phyloP scores from a whole-genome alignment of 2,329 filamentous ascomycete genomes.

The Fonsecaea monophora region DNA sequence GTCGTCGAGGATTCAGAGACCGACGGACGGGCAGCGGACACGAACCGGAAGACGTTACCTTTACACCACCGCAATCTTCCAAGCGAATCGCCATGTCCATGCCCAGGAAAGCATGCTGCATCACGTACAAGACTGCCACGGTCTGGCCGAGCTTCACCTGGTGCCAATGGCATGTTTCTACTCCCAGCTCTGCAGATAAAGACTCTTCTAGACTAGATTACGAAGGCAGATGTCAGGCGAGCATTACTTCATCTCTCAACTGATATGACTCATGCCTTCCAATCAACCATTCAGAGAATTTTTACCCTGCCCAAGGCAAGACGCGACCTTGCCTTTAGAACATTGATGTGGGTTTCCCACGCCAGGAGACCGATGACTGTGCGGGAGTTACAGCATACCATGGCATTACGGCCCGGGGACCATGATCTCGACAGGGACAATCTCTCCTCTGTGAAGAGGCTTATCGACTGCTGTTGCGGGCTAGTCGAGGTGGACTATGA shows the following conservation, averaged over 20 bases:
- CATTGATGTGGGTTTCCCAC: constrained; percentile 44
- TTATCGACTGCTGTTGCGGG: constrained; percentile 45
- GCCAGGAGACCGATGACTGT: constrained; percentile 41
- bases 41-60: no score
- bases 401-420: constrained; percentile 41
- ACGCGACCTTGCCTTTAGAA: constrained; percentile 40
- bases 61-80: no score
- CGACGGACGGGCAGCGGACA: no score
- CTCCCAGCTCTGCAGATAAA: constrained; percentile 45
- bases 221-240: constrained; percentile 43
- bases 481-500: constrained; percentile 45
- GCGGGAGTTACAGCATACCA: constrained; percentile 44
- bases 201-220: constrained; percentile 42
- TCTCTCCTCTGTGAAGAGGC: constrained; percentile 35
- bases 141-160: no score
- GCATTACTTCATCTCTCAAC: constrained; percentile 40
- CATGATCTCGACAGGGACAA: constrained; percentile 42
- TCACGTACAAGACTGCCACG: no score
- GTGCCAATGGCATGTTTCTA: constrained; percentile 44
- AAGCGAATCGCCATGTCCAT: no score
- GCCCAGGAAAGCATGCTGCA: no score
- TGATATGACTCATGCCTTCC: constrained; percentile 42
- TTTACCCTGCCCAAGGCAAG: constrained; percentile 38
- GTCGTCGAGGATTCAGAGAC: no score
- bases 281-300: constrained; percentile 42